Base-by-base conservation (phyloP, 257 asterid species). In the Leonotis leonurus region DNA sequence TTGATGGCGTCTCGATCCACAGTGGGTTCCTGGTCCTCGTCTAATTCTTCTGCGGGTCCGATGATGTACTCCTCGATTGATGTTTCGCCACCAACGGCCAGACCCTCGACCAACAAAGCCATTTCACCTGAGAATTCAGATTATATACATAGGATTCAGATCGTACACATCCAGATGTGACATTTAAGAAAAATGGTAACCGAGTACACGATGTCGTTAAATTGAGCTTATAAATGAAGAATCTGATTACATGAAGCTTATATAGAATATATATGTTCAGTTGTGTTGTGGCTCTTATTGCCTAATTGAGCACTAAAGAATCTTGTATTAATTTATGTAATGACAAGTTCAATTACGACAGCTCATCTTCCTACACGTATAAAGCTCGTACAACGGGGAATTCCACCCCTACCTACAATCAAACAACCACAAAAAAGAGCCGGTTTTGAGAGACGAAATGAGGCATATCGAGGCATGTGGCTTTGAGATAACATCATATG, bases 81-180 rank as follows among this genome's bases (percentile, higher is more conserved):
- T 8, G 88, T 77, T 45, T 83, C 94, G 25, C 76, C 81, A 3
- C 95, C 88, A 20, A 83, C 88, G 0, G 78, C 80, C 17, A 86
- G 78, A 60, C 95, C 95, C 71, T 86, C 95, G 18, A 86, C 90
- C 67, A 86, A 69, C 45, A 86, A 74, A 61, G 95, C 88, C 95
- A 86, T 81, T 81, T 86, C 95, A 44, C 85, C 95, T 86, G 72
- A 44, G 21, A n/a, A n/a, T n/a, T n/a, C n/a, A n/a, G n/a, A n/a
- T n/a, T n/a, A n/a, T n/a, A n/a, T n/a, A n/a, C 6, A n/a, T n/a
- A 51, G 11, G 17, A 51, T 13, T 26, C 4, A 14, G 22, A n/a
- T 18, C 5, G 18, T 48, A 2, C 11, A 8, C 10, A 14, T 14
- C 60, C 7, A 8, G 43, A 53, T 29, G 22, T 14, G 60, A 14